These are phyloP conservation scores for Inga leiocalycina DNA, from an alignment of 306 rosid species.

Conservation along the genomic window DNA sequence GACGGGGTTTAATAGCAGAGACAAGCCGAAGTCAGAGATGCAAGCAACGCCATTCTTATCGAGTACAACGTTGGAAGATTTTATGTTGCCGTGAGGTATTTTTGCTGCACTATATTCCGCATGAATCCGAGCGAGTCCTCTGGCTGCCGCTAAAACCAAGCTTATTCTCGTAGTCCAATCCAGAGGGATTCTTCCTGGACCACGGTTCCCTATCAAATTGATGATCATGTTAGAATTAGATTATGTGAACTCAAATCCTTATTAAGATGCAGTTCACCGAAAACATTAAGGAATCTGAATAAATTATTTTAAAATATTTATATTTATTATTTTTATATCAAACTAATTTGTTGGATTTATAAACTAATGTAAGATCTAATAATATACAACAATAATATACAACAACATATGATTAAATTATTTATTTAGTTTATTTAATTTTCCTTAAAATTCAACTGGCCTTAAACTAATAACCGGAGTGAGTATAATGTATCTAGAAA, in stretches of 20 bases:
- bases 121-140: slow-evolving; percentile 83
- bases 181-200: slow-evolving; percentile 94
- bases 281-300: too few relatives aligned
- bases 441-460: too few relatives aligned
- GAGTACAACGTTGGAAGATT: slow-evolving; percentile 87
- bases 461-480: too few relatives aligned
- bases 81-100: slow-evolving; percentile 90
- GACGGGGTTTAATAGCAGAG: slow-evolving; percentile 80
- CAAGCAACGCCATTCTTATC: slow-evolving; percentile 95
- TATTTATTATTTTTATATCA: too few relatives aligned
- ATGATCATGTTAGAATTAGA: background rate
- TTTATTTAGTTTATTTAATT: too few relatives aligned
- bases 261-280: too few relatives aligned
- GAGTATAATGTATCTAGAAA: background rate
- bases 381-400: too few relatives aligned
- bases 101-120: slow-evolving; percentile 69
- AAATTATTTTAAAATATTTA: too few relatives aligned
- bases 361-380: too few relatives aligned
- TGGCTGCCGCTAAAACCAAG: slow-evolving; percentile 86
- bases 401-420: too few relatives aligned
- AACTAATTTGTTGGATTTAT: too few relatives aligned
- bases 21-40: slow-evolving; percentile 87
- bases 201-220: slow-evolving; percentile 72
- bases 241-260: background rate
- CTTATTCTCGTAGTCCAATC: slow-evolving; percentile 99